These are phyloP conservation scores for Citrus hindsii DNA, from an alignment of 345 rosid genomes.

Conservation along the genomic window DNA sequence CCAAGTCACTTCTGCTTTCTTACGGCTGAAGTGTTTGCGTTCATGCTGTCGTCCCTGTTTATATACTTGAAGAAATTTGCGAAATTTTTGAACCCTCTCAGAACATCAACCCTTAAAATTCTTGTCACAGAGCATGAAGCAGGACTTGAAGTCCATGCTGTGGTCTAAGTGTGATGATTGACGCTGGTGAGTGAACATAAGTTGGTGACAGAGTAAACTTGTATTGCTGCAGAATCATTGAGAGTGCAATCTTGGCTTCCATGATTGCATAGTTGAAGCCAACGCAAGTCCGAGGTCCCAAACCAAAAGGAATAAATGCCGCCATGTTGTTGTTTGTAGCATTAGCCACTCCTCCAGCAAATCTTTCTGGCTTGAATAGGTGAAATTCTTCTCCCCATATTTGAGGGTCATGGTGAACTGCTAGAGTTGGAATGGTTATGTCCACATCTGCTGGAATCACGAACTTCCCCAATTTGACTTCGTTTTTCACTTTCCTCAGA, in stretches of 20 bases:
- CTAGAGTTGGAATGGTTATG: background rate
- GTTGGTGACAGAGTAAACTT: conserved; percentile 34
- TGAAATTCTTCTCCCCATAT: conserved; percentile 44
- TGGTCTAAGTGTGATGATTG: conserved; percentile 20
- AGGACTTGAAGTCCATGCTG: conserved; percentile 39
- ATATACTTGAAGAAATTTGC: too few relatives aligned
- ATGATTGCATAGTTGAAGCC: conserved; percentile 32
- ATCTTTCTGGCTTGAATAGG: conserved; percentile 48
- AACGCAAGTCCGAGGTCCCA: conserved; percentile 41
- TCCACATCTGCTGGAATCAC: conserved; percentile 26
- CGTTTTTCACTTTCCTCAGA: conserved; percentile 13
- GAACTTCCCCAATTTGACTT: conserved; percentile 28
- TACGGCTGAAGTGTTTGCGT: too few relatives aligned
- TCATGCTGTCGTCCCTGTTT: too few relatives aligned
- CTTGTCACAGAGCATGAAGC: conserved; percentile 19
- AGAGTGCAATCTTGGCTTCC: conserved; percentile 40
- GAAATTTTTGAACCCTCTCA: too few relatives aligned
- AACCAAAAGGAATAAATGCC: conserved; percentile 39
- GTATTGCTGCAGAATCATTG: conserved; percentile 48
- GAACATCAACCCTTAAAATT: too few relatives aligned
- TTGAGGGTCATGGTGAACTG: conserved; percentile 16
- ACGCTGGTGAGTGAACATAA: conserved; percentile 37
- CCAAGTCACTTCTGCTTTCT: too few relatives aligned
- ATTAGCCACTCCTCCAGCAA: conserved; percentile 37
- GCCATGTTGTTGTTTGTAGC: conserved; percentile 36